phyloP scores from a whole-genome alignment of 2,329 filamentous ascomycete species.

The Talaromyces sp. region DNA sequence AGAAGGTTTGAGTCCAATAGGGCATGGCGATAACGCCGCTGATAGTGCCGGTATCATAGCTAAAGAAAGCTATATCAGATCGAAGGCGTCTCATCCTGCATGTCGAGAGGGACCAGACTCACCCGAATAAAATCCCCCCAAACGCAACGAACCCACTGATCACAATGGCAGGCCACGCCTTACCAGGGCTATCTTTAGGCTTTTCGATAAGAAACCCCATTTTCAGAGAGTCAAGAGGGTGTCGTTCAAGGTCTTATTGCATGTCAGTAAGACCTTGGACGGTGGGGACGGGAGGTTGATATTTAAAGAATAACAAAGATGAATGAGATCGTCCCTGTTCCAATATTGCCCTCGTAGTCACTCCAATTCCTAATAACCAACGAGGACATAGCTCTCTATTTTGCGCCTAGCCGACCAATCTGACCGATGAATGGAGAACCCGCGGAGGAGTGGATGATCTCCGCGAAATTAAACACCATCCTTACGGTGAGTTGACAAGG shows the following conservation, averaged over 20 bases:
- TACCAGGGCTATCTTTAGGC: constrained; percentile 2
- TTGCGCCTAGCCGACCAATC: not conserved
- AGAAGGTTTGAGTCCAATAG: constrained; percentile 1
- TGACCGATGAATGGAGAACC: not conserved
- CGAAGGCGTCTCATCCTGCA: not conserved
- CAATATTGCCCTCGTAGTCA: not conserved
- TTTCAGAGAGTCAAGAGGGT: not conserved
- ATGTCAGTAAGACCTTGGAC: not conserved
- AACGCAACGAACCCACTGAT: constrained; percentile 6
- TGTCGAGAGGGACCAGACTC: not conserved
- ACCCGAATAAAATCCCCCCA: constrained; percentile 6
- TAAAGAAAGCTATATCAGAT: not conserved
- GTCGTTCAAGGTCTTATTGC: not conserved
- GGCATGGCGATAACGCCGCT: constrained; percentile 8
- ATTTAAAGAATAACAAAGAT: too few species aligned
- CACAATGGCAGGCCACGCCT: constrained; percentile 6
- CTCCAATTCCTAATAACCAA: too few species aligned
- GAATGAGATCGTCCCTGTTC: too few species aligned
- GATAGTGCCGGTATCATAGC: constrained; percentile 10
- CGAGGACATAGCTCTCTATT: not conserved
- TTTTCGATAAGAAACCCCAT: constrained; percentile 1
- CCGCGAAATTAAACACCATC: constrained; percentile 2
- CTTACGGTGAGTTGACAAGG: too few species aligned
- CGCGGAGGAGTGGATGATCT: constrained; percentile 3
- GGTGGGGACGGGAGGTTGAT: not conserved